Base-by-base conservation (phyloP, 352 stramenopile species). In the Phytophthora quininea region DNA sequence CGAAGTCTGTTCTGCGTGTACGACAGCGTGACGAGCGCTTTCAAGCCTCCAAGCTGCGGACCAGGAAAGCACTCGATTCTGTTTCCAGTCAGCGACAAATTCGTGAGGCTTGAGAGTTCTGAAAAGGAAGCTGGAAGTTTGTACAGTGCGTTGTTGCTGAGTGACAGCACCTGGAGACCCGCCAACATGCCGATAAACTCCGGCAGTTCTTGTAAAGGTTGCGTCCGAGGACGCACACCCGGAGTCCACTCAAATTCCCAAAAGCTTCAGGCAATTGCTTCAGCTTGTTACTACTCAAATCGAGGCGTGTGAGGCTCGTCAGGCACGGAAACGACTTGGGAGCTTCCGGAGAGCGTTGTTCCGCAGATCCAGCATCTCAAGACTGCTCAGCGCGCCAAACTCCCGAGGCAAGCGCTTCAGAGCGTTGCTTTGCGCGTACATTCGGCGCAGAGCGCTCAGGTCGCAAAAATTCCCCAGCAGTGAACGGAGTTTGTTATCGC, bases 391-490 rank as follows among this genome's bases (percentile, higher is more conserved):
- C 1, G 79, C 80, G 2, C 81, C 81, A 9, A 90, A 77, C 35
- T 86, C 74, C 0, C 43, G 60, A 11, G 77, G 77, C 9, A 84
- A 37, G 10, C 47, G 50, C 9, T 67, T 56, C 5, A 86, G 60
- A 32, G 74, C 64, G 30, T 86, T 86, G 27, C 42, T 58, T 19
- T 84, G 66, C 2, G 81, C 30, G 64, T 74, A 86, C 27, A 89
- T 61, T 4, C 67, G 58, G n/a, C 69, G 56, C 14, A 89, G 64
- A 8, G 74, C 46, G 3, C 49, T 38, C 19, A 90, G 50, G 45
- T 86, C 62, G 51, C 78, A 88, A 31, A 90, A 86, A 24, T 85
- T 90, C 12, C 79, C 81, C 2, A 86, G 38, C 2, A 90, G 66
- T 0, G 67, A 72, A 14, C 77, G 64, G 3, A 90, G 29, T 19